These are phyloP conservation scores for Kazachstania sp. DNA, from an alignment of 1,139 yeast genomes.

Conservation along the genomic window DNA sequence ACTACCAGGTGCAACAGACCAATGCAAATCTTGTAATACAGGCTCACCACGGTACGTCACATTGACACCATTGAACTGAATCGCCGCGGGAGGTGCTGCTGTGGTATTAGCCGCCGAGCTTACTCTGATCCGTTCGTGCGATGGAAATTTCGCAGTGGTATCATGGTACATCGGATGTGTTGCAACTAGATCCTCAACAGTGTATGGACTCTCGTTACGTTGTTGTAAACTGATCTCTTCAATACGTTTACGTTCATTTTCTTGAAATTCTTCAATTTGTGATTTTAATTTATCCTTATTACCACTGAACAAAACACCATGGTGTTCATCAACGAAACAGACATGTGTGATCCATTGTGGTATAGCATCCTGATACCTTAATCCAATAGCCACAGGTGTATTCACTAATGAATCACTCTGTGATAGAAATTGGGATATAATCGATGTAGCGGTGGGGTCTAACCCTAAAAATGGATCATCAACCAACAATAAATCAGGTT, in stretches of 20 bases:
- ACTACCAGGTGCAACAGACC: conserved; percentile 65
- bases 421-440: conserved; percentile 47
- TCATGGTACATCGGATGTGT: conserved; percentile 16
- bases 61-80: conserved; percentile 56
- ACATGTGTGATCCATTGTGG: conserved; percentile 77
- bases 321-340: conserved; percentile 45
- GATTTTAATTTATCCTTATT: conserved; percentile 25
- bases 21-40: conserved; percentile 50
- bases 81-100: conserved; percentile 24
- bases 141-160: background rate
- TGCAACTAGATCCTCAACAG: conserved; percentile 18
- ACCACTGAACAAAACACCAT: conserved; percentile 49
- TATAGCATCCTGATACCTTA: conserved; percentile 62
- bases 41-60: conserved; percentile 58
- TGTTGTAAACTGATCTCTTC: background rate
- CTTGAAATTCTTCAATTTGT: conserved; percentile 28
- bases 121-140: no score
- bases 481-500: conserved; percentile 59
- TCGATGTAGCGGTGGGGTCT: conserved; percentile 62
- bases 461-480: conserved; percentile 92
- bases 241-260: conserved; percentile 7
- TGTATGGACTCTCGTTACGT: conserved; percentile 1
- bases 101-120: no score
- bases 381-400: conserved; percentile 51
- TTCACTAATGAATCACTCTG: conserved; percentile 12